A percentile compares a stretch with the other conserved stretches of the same genome.
Evolutionary conservation across 352 stramenopile genomes (phyloP).

Genomic region (Aphanomyces cochlioides): DNA sequence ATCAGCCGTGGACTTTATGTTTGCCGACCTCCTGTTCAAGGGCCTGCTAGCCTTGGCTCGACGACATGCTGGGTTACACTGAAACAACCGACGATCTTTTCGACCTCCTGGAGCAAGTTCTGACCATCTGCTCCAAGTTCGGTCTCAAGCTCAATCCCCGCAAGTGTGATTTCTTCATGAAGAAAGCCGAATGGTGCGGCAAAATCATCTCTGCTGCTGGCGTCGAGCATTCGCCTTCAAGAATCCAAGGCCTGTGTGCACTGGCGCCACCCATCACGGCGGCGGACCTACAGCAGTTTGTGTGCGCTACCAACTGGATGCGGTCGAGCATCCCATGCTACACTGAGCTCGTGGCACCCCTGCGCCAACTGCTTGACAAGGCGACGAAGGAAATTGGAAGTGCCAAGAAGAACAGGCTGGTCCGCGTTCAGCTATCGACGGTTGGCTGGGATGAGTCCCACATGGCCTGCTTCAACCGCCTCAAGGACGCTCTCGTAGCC

Average conservation of each 20-base stretch:
- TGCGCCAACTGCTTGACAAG: no score
- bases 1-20: conserved; percentile 1
- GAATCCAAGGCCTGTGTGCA: conserved; percentile 33
- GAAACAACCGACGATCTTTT: conserved; percentile 24
- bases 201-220: conserved; percentile 31
- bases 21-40: conserved; percentile 23
- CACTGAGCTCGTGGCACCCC: no score
- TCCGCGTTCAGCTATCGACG: no score
- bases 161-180: conserved; percentile 36
- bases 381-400: no score
- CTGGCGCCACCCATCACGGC: conserved; percentile 30
- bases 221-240: conserved; percentile 29
- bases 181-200: conserved; percentile 33
- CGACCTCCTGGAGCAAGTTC: conserved; percentile 28
- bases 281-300: conserved; percentile 36
- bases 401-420: no score
- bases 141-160: conserved; percentile 39
- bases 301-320: conserved; percentile 41
- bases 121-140: conserved; percentile 28
- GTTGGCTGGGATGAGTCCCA: no score
- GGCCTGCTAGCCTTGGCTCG: conserved; percentile 34
- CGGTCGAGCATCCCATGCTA: background rate
- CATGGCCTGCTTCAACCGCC: conserved; percentile 9
- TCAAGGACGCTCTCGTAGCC: conserved; percentile 22
- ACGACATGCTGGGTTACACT: conserved; percentile 34